These are phyloP conservation scores for Globisporangium paroecandrum DNA, from an alignment of 352 stramenopile genomes.

Conservation along the genomic window DNA sequence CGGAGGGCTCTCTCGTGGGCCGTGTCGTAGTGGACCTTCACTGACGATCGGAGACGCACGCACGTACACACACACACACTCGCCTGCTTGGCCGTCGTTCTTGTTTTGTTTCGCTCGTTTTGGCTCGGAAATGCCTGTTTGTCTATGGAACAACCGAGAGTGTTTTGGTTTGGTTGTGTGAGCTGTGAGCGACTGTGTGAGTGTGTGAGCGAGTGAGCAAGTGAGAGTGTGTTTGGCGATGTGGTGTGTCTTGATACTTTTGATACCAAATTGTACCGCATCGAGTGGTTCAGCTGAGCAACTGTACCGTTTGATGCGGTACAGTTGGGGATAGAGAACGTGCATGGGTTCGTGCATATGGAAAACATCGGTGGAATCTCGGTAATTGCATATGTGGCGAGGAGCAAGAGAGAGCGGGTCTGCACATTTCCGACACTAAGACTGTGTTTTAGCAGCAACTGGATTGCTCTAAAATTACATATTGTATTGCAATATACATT, in stretches of 20 bases:
- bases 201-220: background rate
- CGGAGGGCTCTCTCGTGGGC: no score
- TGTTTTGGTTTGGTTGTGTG: no score
- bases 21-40: slow-evolving; percentile 2
- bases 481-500: no score
- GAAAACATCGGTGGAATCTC: no score
- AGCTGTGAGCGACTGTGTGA: slow-evolving; percentile 2
- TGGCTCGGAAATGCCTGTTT: slow-evolving; percentile 3
- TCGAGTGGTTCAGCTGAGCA: background rate
- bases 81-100: background rate
- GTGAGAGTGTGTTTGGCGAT: no score
- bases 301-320: background rate
- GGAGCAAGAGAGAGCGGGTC: no score
- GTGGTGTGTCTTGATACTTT: no score
- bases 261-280: slow-evolving; percentile 5
- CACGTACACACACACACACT: background rate
- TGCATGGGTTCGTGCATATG: background rate
- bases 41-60: background rate
- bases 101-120: background rate
- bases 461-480: no score
- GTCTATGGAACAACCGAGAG: background rate
- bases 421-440: no score
- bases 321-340: background rate
- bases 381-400: no score
- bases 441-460: no score